Evolutionary conservation across 2,329 filamentous ascomycete species (phyloP), one percentile per base, ranked within the genome.

Genomic region (Dactylonectria macrodidyma): DNA sequence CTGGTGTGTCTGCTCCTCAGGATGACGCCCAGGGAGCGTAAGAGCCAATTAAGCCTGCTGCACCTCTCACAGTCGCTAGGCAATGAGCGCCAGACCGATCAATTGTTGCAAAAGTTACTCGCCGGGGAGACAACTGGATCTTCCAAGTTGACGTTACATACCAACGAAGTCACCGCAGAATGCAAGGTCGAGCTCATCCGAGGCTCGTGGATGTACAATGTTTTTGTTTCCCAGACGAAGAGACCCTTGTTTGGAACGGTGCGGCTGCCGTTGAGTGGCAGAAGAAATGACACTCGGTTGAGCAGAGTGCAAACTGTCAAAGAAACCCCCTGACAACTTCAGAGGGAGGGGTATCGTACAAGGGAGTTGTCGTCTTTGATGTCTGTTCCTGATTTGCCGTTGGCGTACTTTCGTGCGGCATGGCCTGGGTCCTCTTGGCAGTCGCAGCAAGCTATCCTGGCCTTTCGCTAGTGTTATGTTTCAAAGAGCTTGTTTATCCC

Each of bases 191-290:
- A 66, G n/a, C 30, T 68, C 24, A 38, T 60, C 9, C 50, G 59
- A 7, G 66, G 62, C 8, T 55, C 54, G 12, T 66, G 59, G 55
- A 66, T 66, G 56, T 66, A 62, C 19, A 60, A 51, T 16, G 12
- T 66, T 24, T 26, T 14, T n/a, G 12, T 52, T 19, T 16, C 26
- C 2, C 16, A 19, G 41, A n/a, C 16, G 7, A 44, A 6, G 16
- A 44, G 16, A 14, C 16, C 38, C 7, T 30, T 30, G 26, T 30
- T 30, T 30, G 26, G 7, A 7, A 30, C 26, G 26, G 4, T 30
- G 26, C 26, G 26, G 26, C 7, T 30, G 26, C 26, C 26, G 26
- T 30, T 30, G 26, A 30, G 26, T 30, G 7, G 26, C 26, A 30
- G 26, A 30, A 30, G 26, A 30, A 30, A 30, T 30, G 26, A 30